Base-by-base conservation (phyloP, 352 stramenopile genomes). In the Phytopythium vexans region DNA sequence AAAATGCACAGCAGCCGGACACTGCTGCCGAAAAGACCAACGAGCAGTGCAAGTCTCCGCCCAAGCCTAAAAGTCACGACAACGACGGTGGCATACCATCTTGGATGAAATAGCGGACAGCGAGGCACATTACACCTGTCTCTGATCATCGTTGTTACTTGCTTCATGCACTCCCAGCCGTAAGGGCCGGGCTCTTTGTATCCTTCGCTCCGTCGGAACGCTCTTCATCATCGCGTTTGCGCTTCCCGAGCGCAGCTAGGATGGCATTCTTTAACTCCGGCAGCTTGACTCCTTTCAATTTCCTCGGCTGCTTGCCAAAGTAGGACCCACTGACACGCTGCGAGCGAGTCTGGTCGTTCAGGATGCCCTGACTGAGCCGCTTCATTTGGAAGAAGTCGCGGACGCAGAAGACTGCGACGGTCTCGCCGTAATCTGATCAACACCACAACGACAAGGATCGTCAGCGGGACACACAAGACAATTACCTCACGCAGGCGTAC, bases 381-480 rank as follows among this genome's bases (percentile, higher is more conserved):
- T 85, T 88, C 43, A 68, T 72, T 41, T 72, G 56, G 53, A 89
- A 90, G 41, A 90, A 90, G 58, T 92, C 82, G 8, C 60, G 53
- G 39, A 85, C 60, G 48, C 79, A 89, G 52, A 92, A 92, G 37
- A 92, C 66, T 39, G 77, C 86, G 36, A 92, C 79, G 0, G 82
- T 92, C 58, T 92, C 82, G 15, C 74, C 72, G 38, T 90, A 90
- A 50, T 90, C 82, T 92, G 34, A 6, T 6, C 5, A 43, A 38
- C 15, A 15, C 4, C 41, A 27, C 21, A 27, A 27, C 21, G 21
- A 27, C 21, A 27, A 27, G 21, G 11, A 40, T 2, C 16, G 39
- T 33, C 41, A 38, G 16, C 60, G 38, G 57, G 38, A 16, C 41
- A 11, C 41, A 31, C 48, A 48, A 50, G 10, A 48, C 42, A 27